These are phyloP conservation scores for Xylaria polymorpha DNA, from an alignment of 2,329 filamentous ascomycete species.

Conservation along the genomic window DNA sequence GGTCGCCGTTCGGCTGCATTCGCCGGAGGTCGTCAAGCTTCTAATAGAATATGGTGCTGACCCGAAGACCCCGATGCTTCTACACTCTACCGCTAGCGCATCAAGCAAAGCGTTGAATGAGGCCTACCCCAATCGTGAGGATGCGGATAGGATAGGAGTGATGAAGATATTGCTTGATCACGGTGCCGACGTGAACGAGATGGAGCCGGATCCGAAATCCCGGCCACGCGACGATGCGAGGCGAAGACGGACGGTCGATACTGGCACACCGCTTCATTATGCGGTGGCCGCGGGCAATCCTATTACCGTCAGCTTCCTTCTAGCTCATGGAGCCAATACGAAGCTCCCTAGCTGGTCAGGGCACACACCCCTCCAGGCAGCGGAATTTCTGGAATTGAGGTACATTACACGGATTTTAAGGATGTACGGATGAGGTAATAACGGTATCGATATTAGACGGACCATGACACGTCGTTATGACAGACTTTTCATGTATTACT, in stretches of 20 bases:
- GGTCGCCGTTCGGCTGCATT: constrained; percentile 42
- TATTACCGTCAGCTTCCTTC: constrained; percentile 41
- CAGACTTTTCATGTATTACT: constrained; percentile 32
- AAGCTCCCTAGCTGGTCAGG: constrained; percentile 43
- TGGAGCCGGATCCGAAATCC: constrained; percentile 44
- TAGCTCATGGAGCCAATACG: constrained; percentile 42
- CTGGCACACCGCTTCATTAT: constrained; percentile 43
- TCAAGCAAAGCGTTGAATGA: constrained; percentile 36
- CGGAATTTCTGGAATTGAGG: constrained; percentile 36
- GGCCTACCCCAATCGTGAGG: constrained; percentile 38
- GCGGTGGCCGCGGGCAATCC: constrained; percentile 42
- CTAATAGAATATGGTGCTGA: constrained; percentile 41
- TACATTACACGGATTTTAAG: constrained; percentile 42
- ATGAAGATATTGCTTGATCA: constrained; percentile 40
- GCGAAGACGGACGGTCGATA: constrained; percentile 41
- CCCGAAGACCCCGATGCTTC: constrained; percentile 41
- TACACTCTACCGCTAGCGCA: constrained; percentile 42
- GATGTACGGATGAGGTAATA: constrained; percentile 33
- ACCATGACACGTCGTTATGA: constrained; percentile 22
- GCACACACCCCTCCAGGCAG: constrained; percentile 42
- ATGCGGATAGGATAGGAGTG: constrained; percentile 40
- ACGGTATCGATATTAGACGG: constrained; percentile 24
- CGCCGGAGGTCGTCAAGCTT: constrained; percentile 40
- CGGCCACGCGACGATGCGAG: constrained; percentile 41
- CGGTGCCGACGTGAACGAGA: constrained; percentile 43